Conservation (phyloP, 129 eudicot species). For the Heracleum sosnowskyi region DNA sequence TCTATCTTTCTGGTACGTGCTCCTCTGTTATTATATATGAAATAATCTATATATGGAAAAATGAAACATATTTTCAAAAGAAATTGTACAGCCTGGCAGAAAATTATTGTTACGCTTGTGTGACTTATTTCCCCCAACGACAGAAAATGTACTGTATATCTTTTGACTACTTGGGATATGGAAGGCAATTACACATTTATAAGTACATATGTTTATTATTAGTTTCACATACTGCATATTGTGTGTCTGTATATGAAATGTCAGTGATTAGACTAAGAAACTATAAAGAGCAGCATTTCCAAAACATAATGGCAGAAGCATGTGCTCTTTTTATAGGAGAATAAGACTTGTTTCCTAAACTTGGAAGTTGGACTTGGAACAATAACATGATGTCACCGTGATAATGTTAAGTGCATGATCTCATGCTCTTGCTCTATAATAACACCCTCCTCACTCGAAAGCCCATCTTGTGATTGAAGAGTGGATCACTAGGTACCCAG, state of each 20-base stretch:
- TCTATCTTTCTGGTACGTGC: conserved; percentile 84
- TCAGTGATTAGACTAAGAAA: background rate
- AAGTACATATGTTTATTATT: background rate
- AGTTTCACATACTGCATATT: background rate
- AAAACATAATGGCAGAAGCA: background rate
- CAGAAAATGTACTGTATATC: background rate
- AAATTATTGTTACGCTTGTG: no score
- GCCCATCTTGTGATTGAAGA: no score
- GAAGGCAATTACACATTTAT: background rate
- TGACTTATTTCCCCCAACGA: background rate
- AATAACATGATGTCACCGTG: no score
- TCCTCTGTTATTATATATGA: conserved; percentile 13
- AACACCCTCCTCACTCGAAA: no score
- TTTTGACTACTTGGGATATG: background rate
- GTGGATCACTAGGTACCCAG: no score
- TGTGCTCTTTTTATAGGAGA: background rate
- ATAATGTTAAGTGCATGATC: no score
- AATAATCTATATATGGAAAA: background rate
- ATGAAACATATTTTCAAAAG: background rate
- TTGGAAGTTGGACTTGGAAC: background rate
- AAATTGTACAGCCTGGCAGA: background rate
- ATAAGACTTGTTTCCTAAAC: background rate
- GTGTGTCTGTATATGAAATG: background rate
- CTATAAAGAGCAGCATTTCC: background rate
- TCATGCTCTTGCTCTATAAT: no score